Evolutionary conservation across 176 grass and related monocot species (phyloP).

Genomic region (Ananas comosus): DNA sequence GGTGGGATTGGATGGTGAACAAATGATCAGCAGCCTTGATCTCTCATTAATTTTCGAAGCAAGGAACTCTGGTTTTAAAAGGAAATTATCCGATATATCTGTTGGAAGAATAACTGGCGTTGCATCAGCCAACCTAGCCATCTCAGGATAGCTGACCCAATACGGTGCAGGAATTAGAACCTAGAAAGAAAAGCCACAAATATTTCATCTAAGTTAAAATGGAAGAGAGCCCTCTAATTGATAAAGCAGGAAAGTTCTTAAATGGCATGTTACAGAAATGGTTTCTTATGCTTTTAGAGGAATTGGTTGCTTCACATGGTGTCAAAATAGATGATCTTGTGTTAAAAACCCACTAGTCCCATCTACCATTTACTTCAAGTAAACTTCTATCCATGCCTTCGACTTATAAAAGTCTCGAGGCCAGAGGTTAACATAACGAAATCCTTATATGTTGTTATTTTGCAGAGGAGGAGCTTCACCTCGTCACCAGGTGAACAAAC

Average conservation of each 20-base stretch:
- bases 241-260: no score
- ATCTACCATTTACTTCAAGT: no score
- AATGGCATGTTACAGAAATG: no score
- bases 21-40: constrained; percentile 78
- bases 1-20: constrained; percentile 96
- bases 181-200: constrained; percentile 18
- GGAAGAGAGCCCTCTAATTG: not conserved
- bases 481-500: constrained; percentile 84
- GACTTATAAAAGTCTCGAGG: no score
- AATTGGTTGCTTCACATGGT: no score
- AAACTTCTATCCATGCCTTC: no score
- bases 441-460: no score
- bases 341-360: no score
- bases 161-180: constrained; percentile 86
- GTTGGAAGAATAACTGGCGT: constrained; percentile 73
- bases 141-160: constrained; percentile 96
- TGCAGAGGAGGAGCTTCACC: constrained; percentile 19
- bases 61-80: constrained; percentile 56
- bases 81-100: constrained; percentile 73
- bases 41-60: constrained; percentile 71
- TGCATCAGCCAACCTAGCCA: constrained; percentile 79
- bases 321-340: no score
- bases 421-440: no score
- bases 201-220: not conserved
- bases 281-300: no score